A percentile compares a stretch with the other conserved stretches of the same genome.
Evolutionary conservation across 371 early-diverging fungal species (phyloP).

Genomic region (Mycotypha africana): DNA sequence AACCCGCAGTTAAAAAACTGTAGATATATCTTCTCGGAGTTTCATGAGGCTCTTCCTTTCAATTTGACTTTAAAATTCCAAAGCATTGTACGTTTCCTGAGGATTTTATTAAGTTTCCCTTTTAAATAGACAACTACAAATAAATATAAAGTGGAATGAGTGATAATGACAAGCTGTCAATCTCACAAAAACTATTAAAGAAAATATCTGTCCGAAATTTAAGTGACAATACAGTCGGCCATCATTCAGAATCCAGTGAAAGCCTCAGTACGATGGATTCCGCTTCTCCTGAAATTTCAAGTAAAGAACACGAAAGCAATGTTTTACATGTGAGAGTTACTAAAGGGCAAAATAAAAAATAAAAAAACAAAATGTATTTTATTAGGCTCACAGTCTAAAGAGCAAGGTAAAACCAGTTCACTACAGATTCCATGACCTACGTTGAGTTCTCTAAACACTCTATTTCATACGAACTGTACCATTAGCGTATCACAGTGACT

Average conservation of each 20-base stretch:
- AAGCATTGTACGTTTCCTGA: no score
- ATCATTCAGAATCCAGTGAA: constrained; percentile 3
- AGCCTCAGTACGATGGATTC: constrained; percentile 10
- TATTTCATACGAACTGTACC: neutral
- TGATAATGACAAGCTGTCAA: constrained; percentile 24
- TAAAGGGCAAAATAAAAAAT: no score
- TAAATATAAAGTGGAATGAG: constrained; percentile 1
- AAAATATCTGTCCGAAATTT: constrained; percentile 19
- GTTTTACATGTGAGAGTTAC: no score
- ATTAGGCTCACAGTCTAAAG: constrained; percentile 7
- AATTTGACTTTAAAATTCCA: no score
- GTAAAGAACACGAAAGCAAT: neutral
- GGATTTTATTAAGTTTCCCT: no score
- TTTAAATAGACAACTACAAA: no score
- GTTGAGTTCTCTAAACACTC: neutral
- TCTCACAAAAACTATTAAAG: constrained; percentile 23
- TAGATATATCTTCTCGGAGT: no score
- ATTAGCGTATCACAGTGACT: constrained; percentile 45
- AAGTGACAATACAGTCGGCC: constrained; percentile 10
- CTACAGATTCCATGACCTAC: neutral
- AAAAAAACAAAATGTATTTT: no score
- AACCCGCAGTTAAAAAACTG: no score
- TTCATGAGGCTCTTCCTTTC: no score
- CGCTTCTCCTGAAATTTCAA: constrained; percentile 12
- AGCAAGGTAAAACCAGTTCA: constrained; percentile 4